Base-by-base conservation (phyloP, 371 early-diverging fungal species). In the Smittium mucronatum region DNA sequence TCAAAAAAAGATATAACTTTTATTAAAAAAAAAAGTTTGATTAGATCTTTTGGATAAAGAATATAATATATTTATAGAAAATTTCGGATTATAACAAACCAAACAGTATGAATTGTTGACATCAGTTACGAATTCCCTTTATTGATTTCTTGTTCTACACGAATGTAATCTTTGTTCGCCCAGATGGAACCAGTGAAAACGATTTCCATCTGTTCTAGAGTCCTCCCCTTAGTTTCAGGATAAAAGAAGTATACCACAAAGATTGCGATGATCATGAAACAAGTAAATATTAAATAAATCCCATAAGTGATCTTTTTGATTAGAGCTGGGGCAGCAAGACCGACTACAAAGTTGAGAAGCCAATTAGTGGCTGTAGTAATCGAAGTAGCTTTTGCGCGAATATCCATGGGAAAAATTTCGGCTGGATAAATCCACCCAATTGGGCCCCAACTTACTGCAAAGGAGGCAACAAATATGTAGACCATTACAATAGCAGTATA, bases 351-450 rank as follows among this genome's bases (percentile, higher is more conserved):
- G 78, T 91, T 94, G 74, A 85, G 86, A 21, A 85, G 73, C 95
- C 94, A 97, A 82, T 94, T 94, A 73, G 92, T 82, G 16, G 92
- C 88, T 32, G 96, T 94, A 17, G 92, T 87, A 32, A 93, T 76
- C 60, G 90, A 90, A 58, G 90, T 84, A 47, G 89, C 95, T 80
- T 92, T 93, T 70, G 91, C 86, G 60, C 89, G 84, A 60, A 89
- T 81, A 47, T 85, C 85, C 72, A 85, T 84, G 2, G 91, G 88
- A 80, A 86, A 91, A 60, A 92, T 88, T 74, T 96, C 97, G 30
- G 93, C 84, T 34, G 93, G 93, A 78, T 93, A 93, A 67, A 90
- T 87, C 96, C 95, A 95, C 29, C 90, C 92, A 58, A 90, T 82
- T 31, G 95, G 93, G 17, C 94, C 95, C 94, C 93, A 94, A 34